Evolutionary conservation across 2,329 filamentous ascomycete genomes (phyloP).

Genomic region (Hypocrella siamensis): DNA sequence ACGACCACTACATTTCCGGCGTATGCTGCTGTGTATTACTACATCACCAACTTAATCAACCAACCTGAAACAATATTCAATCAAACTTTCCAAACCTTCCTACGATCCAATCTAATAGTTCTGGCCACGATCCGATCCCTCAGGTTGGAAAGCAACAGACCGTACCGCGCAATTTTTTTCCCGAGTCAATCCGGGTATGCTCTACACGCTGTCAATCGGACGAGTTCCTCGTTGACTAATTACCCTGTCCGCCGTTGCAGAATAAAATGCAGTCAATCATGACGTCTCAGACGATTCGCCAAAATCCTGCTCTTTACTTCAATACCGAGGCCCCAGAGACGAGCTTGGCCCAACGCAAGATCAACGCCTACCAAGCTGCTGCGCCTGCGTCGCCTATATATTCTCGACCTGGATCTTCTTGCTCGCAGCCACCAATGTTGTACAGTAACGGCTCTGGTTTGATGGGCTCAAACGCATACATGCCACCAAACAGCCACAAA

Average conservation of each 20-base stretch:
- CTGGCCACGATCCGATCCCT: too few relatives aligned
- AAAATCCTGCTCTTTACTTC: conserved; percentile 78
- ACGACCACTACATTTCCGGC: conserved; percentile 1
- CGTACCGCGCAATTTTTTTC: too few relatives aligned
- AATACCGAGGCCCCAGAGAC: conserved; percentile 56
- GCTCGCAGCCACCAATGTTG: conserved; percentile 45
- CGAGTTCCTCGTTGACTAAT: not conserved
- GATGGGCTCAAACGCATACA: conserved; percentile 63
- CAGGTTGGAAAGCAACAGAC: too few relatives aligned
- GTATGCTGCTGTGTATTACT: too few relatives aligned
- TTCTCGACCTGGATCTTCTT: conserved; percentile 49
- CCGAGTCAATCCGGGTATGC: too few relatives aligned
- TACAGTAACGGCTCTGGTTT: conserved; percentile 42
- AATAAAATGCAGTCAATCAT: conserved; percentile 13
- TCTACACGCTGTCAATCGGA: too few relatives aligned
- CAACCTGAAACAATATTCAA: too few relatives aligned
- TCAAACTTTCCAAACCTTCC: too few relatives aligned
- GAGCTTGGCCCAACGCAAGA: conserved; percentile 4
- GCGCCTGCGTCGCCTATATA: conserved; percentile 44
- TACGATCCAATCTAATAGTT: too few relatives aligned
- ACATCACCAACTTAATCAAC: not conserved
- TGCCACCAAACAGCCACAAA: conserved; percentile 59
- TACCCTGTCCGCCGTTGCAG: not conserved
- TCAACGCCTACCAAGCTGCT: conserved; percentile 34
- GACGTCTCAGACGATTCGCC: conserved; percentile 47